phyloP scores from a whole-genome alignment of 306 rosid species.

The Urtica urens region DNA sequence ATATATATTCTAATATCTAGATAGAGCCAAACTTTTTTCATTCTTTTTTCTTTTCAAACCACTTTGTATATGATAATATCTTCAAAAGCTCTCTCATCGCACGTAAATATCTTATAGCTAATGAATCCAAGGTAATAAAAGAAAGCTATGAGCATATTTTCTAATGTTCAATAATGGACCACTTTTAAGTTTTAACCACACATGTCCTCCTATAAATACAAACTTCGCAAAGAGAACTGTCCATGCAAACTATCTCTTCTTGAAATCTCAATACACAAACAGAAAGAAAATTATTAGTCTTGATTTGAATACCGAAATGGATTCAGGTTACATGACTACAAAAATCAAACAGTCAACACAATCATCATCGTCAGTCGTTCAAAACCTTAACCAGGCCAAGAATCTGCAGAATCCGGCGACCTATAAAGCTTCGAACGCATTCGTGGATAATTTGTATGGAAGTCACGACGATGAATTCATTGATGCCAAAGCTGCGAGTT shows the following conservation, averaged over 20 bases:
- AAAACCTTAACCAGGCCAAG: not conserved
- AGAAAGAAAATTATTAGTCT: not conserved
- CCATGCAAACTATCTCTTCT: not conserved
- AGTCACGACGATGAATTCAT: slow-evolving; percentile 1
- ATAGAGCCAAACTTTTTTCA: too few species aligned
- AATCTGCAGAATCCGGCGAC: not conserved
- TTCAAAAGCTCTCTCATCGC: too few species aligned
- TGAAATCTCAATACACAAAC: not conserved
- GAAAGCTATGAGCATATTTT: too few species aligned
- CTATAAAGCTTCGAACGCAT: not conserved
- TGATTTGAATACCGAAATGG: not conserved
- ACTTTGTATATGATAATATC: too few species aligned
- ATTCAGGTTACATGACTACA: not conserved
- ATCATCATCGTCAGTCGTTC: not conserved
- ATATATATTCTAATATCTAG: too few species aligned
- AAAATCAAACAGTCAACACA: not conserved
- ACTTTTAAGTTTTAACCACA: too few species aligned
- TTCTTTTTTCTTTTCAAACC: too few species aligned
- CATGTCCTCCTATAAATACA: not conserved
- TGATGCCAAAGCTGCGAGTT: slow-evolving; percentile 17
- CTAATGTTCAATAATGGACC: too few species aligned
- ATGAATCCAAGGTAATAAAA: too few species aligned
- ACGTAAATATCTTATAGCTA: too few species aligned
- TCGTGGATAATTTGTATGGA: not conserved
- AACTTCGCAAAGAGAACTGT: not conserved